Evolutionary conservation across 2,329 filamentous ascomycete species (phyloP), one percentile per base, ranked within the genome.

Genomic region (Phoma herbarum): DNA sequence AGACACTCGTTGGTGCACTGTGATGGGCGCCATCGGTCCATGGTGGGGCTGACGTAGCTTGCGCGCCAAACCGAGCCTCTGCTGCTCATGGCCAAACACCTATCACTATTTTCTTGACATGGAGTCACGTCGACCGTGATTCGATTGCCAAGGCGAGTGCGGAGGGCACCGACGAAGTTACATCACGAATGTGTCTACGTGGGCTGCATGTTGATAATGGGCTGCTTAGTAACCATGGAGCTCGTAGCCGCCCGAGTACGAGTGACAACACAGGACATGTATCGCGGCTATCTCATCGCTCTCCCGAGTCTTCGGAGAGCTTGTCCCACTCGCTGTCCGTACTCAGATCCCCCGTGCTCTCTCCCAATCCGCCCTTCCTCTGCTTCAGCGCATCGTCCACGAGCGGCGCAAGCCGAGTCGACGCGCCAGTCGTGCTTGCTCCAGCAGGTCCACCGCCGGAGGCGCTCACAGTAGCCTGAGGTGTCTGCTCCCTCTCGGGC

Each of bases 291-390:
- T 26, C 44, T 73, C 65, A 77, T 70, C 68, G 75, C 22, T 75
- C 74, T 25, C 64, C 73, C n/a, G 73, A 74, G 46, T 73, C 76
- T 59, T 79, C 81, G 76, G 90, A 90, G 22, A 98, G 90, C 82
- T 95, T 96, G 82, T 97, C 94, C 94, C 94, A 98, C 79, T 98
- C 94, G 72, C 94, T 94, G 80, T 98, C 94, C 4, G 93, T 97
- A 78, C 92, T 94, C 61, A 83, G 71, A 63, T 86, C 84, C 11
- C 83, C 84, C 10, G 73, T 82, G 52, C 83, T 82, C 55, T 82
- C 82, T 11, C 79, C 76, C 55, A 78, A 68, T 62, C 64, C 57
- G 9, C 75, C 80, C 68, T 71, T 76, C 58, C 80, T 77, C 72
- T 81, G 82, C 73, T 78, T 79, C 61, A 82, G 29, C 44, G 77